Evolutionary conservation across 495 filamentous ascomycete species (phyloP).

Genomic region (Penicillium lagena): DNA sequence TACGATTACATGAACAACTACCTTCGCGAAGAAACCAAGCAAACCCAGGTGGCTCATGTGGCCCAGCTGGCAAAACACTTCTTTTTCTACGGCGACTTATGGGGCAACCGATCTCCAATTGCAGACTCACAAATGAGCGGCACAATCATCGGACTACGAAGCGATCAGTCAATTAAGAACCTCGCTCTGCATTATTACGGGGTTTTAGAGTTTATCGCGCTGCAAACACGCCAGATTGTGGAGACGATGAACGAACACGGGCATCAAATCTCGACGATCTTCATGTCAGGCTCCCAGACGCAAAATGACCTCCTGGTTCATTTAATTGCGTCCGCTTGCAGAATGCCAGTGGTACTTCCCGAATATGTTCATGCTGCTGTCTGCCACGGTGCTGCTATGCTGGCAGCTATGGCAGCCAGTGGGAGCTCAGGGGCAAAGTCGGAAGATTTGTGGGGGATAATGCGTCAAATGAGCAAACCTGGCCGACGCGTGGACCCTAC

Average conservation of each 20-base stretch:
- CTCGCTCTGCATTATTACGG: conserved; percentile 88
- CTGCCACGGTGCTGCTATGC: conserved; percentile 92
- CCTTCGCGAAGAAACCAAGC: conserved; percentile 64
- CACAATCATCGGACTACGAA: conserved; percentile 75
- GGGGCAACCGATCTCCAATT: conserved; percentile 91
- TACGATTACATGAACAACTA: conserved; percentile 93
- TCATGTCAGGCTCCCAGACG: conserved; percentile 97
- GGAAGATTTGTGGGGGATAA: conserved; percentile 88
- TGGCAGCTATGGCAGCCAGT: conserved; percentile 90
- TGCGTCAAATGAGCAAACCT: conserved; percentile 94
- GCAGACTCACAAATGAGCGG: conserved; percentile 90
- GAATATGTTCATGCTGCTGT: conserved; percentile 90
- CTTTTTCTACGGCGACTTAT: conserved; percentile 97
- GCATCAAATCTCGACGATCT: conserved; percentile 82
- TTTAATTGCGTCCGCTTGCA: conserved; percentile 86
- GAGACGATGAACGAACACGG: conserved; percentile 84
- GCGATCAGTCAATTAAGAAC: conserved; percentile 75
- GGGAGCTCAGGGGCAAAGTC: conserved; percentile 66
- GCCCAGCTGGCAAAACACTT: conserved; percentile 84
- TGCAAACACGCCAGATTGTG: conserved; percentile 93
- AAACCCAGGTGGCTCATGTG: conserved; percentile 62
- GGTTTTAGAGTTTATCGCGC: conserved; percentile 93
- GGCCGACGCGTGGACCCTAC: conserved; percentile 72
- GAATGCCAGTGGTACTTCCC: conserved; percentile 87
- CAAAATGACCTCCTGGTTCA: conserved; percentile 88